These are phyloP conservation scores for Xylaria acuta DNA, from an alignment of 495 filamentous ascomycete genomes.

Conservation along the genomic window DNA sequence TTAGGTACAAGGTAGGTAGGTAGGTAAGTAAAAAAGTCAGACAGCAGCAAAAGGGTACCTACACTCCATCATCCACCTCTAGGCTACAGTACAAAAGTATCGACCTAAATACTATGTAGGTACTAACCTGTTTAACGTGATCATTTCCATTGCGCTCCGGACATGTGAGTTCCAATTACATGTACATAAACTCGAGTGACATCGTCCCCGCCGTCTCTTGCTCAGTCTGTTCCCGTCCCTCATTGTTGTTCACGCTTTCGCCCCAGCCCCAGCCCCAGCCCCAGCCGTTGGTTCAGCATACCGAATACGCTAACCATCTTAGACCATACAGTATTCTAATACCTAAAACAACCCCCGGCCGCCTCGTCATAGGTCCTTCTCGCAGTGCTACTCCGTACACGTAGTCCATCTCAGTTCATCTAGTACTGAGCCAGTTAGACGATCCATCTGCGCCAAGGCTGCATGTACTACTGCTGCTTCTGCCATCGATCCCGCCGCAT, in stretches of 20 bases:
- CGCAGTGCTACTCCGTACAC: slow-evolving; percentile 11
- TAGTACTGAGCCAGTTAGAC: slow-evolving; percentile 42
- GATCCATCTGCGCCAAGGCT: slow-evolving; percentile 35
- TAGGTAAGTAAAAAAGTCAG: not conserved
- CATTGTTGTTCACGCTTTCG: not conserved
- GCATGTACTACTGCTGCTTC: slow-evolving; percentile 25
- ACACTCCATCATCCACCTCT: not conserved
- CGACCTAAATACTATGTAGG: not conserved
- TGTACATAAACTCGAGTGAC: not conserved
- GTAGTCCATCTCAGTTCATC: not conserved
- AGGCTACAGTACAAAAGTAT: not conserved
- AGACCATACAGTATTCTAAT: not conserved
- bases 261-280: not conserved
- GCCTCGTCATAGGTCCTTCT: slow-evolving; percentile 11
- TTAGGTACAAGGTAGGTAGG: no score
- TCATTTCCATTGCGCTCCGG: not conserved
- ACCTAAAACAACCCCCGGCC: slow-evolving; percentile 12
- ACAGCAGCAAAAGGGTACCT: not conserved
- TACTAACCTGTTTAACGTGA: not conserved
- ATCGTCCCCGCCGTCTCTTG: not conserved
- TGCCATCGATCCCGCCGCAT: slow-evolving; percentile 28
- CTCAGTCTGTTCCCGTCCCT: not conserved
- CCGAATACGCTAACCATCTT: slow-evolving; percentile 8
- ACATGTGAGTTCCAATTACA: not conserved
- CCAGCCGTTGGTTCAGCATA: not conserved